Percentiles rank a stretch among this genome's conserved stretches.
Evolutionary conservation across 1,284 basidiomycete species (phyloP).

Genomic region (Malassezia sympodialis): DNA sequence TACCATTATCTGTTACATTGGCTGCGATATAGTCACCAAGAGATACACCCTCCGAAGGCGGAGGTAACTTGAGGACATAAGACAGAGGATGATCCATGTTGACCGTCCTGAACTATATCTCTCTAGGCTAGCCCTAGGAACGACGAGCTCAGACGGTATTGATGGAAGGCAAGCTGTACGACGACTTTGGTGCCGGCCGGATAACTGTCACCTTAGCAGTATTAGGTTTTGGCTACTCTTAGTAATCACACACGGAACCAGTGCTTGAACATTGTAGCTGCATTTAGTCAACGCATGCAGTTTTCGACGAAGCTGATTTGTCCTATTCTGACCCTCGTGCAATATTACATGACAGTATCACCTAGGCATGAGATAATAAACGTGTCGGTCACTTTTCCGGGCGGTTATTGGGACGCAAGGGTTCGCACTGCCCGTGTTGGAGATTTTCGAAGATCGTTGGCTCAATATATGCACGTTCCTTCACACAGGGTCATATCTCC

Average conservation of each 20-base stretch:
- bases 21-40: conserved; percentile 44
- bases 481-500: not conserved
- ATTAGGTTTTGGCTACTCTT: not conserved
- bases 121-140: not conserved
- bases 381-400: not conserved
- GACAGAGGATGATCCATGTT: conserved; percentile 39
- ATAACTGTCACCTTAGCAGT: not conserved
- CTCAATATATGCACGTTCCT: not conserved
- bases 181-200: not conserved
- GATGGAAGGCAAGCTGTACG: not conserved
- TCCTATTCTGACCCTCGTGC: not conserved
- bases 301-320: not conserved
- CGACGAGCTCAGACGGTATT: not conserved
- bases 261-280: not conserved
- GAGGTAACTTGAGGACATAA: conserved; percentile 38
- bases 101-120: not conserved
- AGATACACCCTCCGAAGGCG: conserved; percentile 27
- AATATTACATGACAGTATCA: not conserved
- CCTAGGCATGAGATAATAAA: not conserved
- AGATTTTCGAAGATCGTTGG: not conserved
- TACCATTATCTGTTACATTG: conserved; percentile 44
- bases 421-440: not conserved
- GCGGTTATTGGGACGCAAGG: not conserved
- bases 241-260: not conserved
- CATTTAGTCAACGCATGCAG: not conserved